Base-by-base conservation (phyloP, 495 filamentous ascomycete species). In the Talaromyces adpressus region DNA sequence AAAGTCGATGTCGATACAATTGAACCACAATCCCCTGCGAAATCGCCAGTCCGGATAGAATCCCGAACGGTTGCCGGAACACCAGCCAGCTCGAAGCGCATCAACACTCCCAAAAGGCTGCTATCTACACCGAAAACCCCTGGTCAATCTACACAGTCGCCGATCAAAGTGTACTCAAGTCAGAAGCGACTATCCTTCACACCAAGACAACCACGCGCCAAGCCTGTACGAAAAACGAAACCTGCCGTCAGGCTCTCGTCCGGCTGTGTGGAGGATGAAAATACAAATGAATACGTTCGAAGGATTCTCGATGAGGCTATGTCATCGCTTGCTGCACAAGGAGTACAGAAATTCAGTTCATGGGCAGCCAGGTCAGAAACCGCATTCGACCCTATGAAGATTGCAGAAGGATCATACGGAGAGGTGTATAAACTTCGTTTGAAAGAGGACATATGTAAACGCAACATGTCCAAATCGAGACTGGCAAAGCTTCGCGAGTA, bases 371-470 rank as follows among this genome's bases (percentile, higher is more conserved):
- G 73, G 20, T 76, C 74, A 3, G 77, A 71, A 23, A 75, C 69
- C 34, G 71, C 77, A 69, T 72, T 82, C 29, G 67, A 74, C 32
- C 74, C 83, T 22, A 74, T 71, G 4, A 83, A 83, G 61, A 68
- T 84, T 9, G 80, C 79, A 14, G 77, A 83, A 54, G 81, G 81
- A 11, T 81, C 79, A 6, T 84, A 81, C 59, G 81, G 79, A 61
- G 79, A 81, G 57, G 80, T 84, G 4, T 80, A 82, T 64, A 78
- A 79, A 22, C 71, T 82, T 6, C 72, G 71, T 36, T 59, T 81
- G 30, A 75, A 72, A 16, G 72, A 75, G 20, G 75, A 79, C 56
- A 57, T 72, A 5, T 72, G 63, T 54, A 69, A 75, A 29, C 72
- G 72, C 22, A 73, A 72, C 30, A 75, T 77, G 23, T 79, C 77